Evolutionary conservation across 2,329 filamentous ascomycete genomes (phyloP), one percentile per base, ranked within the genome.

Genomic region (Xylaria sp.): DNA sequence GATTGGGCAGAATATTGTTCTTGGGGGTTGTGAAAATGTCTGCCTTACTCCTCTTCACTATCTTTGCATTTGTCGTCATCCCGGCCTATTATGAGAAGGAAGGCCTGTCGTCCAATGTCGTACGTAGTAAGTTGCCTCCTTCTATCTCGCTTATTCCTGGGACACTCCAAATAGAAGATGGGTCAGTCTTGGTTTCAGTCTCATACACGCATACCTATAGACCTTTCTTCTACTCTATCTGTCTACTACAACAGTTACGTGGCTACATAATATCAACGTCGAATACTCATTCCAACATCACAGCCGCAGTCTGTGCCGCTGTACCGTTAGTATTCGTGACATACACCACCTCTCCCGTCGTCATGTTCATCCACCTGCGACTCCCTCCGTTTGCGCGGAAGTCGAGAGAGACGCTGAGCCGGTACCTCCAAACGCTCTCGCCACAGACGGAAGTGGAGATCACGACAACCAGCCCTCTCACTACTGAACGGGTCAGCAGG

Each of bases 21-120:
- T 81, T 95, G 54, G 92, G 90, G 57, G 87, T 89, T 75, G 79
- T 92, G 69, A 93, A 93, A 75, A 81, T 95, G 64, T 89, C 89
- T 0, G 90, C 90, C 2, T 84, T 96, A 48, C 88, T 93, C 69
- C 79, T 92, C 47, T 90, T 91, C 64, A 85, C 85, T 24, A 88
- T 91, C 72, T 92, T 92, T 74, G 85, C 84, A 71, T 80, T 90
- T 60, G 80, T 93, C 30, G 84, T 90, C 58, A 88, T 87, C 0
- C 92, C 91, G 0, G 81, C 83, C 21, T 90, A 89, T 72, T 65
- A 79, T n/a, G 63, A 82, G n/a, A 78, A 80, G 24, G 80, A 77
- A 60, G 75, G 75, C 14, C 42, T 75, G 27, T 76, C 75, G 1
- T 30, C 65, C 1, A 75, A 67, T 9, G 72, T 74, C 2, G 60